These are phyloP conservation scores for Prunus mongolica DNA, from an alignment of 306 rosid species.

Conservation along the genomic window DNA sequence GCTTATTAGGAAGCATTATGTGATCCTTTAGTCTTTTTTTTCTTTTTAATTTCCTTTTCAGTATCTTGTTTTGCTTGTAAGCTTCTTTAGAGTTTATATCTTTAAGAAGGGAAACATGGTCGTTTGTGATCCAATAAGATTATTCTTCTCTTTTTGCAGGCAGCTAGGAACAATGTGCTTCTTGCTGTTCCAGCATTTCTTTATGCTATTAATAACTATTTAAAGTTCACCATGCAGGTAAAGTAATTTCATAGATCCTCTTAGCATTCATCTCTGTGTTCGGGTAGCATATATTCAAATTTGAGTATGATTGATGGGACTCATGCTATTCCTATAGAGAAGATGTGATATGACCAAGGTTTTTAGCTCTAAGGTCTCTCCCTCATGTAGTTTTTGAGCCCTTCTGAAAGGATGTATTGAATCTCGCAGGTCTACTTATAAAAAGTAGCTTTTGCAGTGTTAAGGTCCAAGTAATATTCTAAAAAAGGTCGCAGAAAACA, in stretches of 20 bases:
- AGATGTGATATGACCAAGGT: background rate
- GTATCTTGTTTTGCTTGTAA: background rate
- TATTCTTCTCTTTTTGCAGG: constrained; percentile 48
- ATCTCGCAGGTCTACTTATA: background rate
- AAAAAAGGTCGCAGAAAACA: background rate
- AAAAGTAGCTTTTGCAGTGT: background rate
- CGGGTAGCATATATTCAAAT: background rate
- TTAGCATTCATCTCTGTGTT: background rate
- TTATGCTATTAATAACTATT: constrained; percentile 94
- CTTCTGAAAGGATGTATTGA: background rate
- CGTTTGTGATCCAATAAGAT: constrained; percentile 9
- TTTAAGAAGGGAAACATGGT: background rate
- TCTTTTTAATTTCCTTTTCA: background rate
- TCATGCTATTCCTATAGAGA: background rate
- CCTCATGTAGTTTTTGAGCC: background rate
- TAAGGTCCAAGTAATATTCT: background rate
- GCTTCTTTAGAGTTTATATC: background rate
- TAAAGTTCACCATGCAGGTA: constrained; percentile 99
- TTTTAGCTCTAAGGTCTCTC: background rate
- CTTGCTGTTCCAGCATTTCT: constrained; percentile 97
- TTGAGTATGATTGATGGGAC: background rate
- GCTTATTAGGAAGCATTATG: background rate
- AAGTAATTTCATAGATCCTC: constrained; percentile 4
- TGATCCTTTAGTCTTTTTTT: background rate
- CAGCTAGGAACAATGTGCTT: constrained; percentile 93